Base-by-base conservation (phyloP, 495 filamentous ascomycete species). In the Hypoxylon cercidicola region DNA sequence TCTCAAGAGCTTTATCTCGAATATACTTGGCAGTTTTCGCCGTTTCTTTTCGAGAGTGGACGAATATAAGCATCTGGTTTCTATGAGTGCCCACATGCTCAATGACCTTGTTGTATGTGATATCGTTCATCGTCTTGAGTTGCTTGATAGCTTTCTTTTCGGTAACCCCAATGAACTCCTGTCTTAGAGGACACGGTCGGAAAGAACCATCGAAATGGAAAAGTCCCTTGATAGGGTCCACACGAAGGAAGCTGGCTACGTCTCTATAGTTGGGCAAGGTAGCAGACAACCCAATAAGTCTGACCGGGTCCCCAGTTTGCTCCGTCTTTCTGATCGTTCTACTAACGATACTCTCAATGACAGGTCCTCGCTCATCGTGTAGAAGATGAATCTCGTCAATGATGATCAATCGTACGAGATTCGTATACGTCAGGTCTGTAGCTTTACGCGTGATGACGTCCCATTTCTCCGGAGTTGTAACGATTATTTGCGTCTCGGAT, bases 81-180 rank as follows among this genome's bases (percentile, higher is more conserved):
- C 88, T 85, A 60, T 94, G 89, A 50, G 88, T 85, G 0, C 93
- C 94, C 20, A 97, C 95, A 70, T 99, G 95, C 74, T 99, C 95
- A 61, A 99, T 85, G 16, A 98, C 93, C 73, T 99, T 99, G 44
- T 88, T 96, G 74, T 99, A 98, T 49, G 92, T 96, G 35, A 99
- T 93, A 69, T 99, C 95, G 62, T 99, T 99, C 95, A 99, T 99
- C 0, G 90, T 96, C 84, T 97, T 97, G 47, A 99, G 81, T 77
- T 99, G 95, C 78, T 97, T 99, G 80, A 98, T 99, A 15, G 95
- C 91, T 69, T 99, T 99, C 78, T 93, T 96, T 61, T 99, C 95
- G 0, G 93, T 97, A 30, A 99, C 89, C 50, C 96, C 95, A 72
- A 99, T 94, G 76, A 97, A 99, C 75, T 99, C 95, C 71, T 99